Base-by-base conservation (phyloP, 2,329 filamentous ascomycete species). In the Cladosporium sp. region DNA sequence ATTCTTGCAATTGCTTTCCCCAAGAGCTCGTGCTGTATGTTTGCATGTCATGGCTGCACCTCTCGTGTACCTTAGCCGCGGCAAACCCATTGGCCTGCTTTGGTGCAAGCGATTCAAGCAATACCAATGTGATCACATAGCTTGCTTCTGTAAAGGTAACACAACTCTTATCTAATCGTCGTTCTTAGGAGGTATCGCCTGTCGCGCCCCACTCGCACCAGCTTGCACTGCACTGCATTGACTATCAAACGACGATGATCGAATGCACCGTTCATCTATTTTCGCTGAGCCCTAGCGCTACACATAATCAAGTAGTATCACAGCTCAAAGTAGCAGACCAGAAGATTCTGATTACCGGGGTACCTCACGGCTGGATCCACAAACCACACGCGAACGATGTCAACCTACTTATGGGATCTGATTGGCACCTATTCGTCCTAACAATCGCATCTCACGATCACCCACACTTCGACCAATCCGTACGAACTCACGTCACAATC, bases 281-380 rank as follows among this genome's bases (percentile, higher is more conserved):
- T 22, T 55, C 51, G 5, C 11, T 55, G 12, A 15, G 15, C 3
- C n/a, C 25, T 25, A 9, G n/a, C 2, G 17, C 19, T 17, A 14
- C 38, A 4, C 38, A 38, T 11, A 25, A 30, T 11, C 9, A 52
- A 28, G 22, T 30, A 3, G 22, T 40, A 20, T 40, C 50, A 14
- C 22, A 40, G 20, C 28, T 52, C 20, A 28, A 14, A 30, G 38
- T 15, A 17, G 22, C 20, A 19, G 11, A 14, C 43, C 43, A 42
- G 15, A 25, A 8, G 9, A 20, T 42, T 11, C 51, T 63, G 36
- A 34, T 63, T n/a, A 47, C 59, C 28, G 59, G 59, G 7, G 38
- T 60, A 3, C 57, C 61, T n/a, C 59, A 59, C 34, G 61, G 59
- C 54, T 63, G 61, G 54, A 55, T 63, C 5, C 61, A 63, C 45